A percentile compares a stretch with the other conserved stretches of the same genome.
Evolutionary conservation across 2,329 filamentous ascomycete genomes (phyloP).

Genomic region (Alternaria gaisen): DNA sequence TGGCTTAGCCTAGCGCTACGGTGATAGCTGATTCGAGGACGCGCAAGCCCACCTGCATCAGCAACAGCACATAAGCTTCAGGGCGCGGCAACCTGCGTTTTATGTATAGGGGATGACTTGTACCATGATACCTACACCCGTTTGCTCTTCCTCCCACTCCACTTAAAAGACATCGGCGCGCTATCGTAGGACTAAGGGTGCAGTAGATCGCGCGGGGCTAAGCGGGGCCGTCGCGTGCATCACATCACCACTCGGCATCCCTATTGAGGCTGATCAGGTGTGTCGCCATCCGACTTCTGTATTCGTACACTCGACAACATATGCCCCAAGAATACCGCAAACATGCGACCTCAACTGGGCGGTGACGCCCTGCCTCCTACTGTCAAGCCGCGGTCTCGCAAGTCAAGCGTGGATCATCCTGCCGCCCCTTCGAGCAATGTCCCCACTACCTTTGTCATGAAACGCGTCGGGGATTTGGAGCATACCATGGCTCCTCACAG

Average conservation of each 20-base stretch:
- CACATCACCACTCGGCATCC: constrained; percentile 18
- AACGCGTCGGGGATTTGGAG: constrained; percentile 62
- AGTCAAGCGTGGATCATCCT: constrained; percentile 49
- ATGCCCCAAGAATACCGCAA: constrained; percentile 13
- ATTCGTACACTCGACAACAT: constrained; percentile 3
- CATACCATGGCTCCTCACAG: constrained; percentile 41
- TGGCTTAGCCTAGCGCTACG: background rate
- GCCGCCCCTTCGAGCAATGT: constrained; percentile 43
- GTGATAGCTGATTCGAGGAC: constrained; percentile 17
- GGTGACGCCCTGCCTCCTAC: constrained; percentile 46
- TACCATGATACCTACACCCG: constrained; percentile 7
- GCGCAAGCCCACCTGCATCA: constrained; percentile 16
- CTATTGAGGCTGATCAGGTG: constrained; percentile 14
- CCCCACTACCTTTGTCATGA: constrained; percentile 68
- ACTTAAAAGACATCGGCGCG: constrained; percentile 13
- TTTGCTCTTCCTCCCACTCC: constrained; percentile 4
- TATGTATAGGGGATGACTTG: constrained; percentile 9
- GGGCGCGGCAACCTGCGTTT: constrained; percentile 13
- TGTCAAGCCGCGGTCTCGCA: constrained; percentile 47
- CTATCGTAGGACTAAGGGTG: constrained; percentile 21
- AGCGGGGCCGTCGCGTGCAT: constrained; percentile 25
- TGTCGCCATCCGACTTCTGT: constrained; percentile 3
- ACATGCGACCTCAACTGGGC: constrained; percentile 49
- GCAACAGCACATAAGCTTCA: constrained; percentile 16
- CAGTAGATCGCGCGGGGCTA: constrained; percentile 28